A percentile compares a stretch with the other conserved stretches of the same genome.
phyloP scores from a whole-genome alignment of 2,329 filamentous ascomycete genomes.

The Chrysoporthe cubensis region DNA sequence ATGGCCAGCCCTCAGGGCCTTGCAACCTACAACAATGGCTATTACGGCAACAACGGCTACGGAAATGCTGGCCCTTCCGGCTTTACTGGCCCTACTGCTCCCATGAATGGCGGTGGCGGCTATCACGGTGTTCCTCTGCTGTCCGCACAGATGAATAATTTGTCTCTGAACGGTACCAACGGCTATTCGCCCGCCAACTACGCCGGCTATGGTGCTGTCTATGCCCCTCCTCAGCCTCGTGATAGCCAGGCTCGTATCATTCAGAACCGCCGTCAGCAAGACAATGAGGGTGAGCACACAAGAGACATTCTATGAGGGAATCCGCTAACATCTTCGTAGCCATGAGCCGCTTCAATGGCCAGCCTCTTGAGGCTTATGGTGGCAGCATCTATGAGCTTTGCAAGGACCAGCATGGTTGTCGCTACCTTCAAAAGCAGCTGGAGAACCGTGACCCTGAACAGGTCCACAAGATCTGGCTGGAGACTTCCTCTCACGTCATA shows the following conservation, averaged over 20 bases:
- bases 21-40: conserved; percentile 32
- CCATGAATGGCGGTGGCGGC: background rate
- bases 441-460: conserved; percentile 85
- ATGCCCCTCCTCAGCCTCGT: conserved; percentile 53
- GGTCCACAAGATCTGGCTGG: conserved; percentile 89
- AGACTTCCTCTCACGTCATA: conserved; percentile 91
- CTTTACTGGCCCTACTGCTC: conserved; percentile 8
- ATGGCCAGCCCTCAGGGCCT: conserved; percentile 15
- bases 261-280: conserved; percentile 73
- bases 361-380: conserved; percentile 77
- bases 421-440: conserved; percentile 95
- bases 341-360: conserved; percentile 82
- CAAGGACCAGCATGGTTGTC: conserved; percentile 97
- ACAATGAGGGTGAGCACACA: conserved; percentile 66
- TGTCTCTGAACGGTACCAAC: conserved; percentile 53
- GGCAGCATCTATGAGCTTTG: conserved; percentile 88
- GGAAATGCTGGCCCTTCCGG: conserved; percentile 34
- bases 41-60: conserved; percentile 35
- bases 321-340: conserved; percentile 46
- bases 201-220: conserved; percentile 58
- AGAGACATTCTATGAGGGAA: conserved; percentile 17
- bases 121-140: conserved; percentile 61
- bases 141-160: conserved; percentile 68
- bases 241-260: conserved; percentile 79
- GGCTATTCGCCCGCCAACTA: conserved; percentile 54